Evolutionary conservation across 1,284 basidiomycete species (phyloP).

Genomic region (Tilletia horrida): DNA sequence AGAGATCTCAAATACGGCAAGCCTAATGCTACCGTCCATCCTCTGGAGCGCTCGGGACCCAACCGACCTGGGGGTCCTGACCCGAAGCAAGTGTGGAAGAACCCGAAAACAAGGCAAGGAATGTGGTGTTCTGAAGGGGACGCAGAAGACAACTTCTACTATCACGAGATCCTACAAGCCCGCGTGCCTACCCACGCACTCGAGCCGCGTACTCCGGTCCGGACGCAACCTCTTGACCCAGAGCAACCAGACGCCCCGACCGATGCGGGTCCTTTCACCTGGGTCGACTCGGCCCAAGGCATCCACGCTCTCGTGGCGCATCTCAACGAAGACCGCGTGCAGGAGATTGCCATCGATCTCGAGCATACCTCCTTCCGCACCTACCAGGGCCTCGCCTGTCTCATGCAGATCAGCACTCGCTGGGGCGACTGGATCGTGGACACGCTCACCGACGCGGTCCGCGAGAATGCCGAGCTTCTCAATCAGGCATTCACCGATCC

Average conservation of each 20-base stretch:
- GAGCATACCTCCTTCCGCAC: constrained; percentile 86
- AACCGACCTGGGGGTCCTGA: constrained; percentile 16
- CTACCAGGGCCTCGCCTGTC: constrained; percentile 81
- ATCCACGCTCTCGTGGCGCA: constrained; percentile 67
- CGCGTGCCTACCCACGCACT: constrained; percentile 24
- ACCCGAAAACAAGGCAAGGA: constrained; percentile 27
- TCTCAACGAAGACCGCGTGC: constrained; percentile 57
- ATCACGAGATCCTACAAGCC: constrained; percentile 44
- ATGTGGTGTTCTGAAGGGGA: constrained; percentile 52
- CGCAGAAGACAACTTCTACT: constrained; percentile 48
- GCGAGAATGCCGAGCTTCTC: constrained; percentile 68
- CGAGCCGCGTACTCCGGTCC: constrained; percentile 50
- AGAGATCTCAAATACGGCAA: constrained; percentile 43
- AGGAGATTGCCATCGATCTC: constrained; percentile 86
- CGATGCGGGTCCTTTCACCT: constrained; percentile 69
- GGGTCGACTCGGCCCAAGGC: constrained; percentile 65
- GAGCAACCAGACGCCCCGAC: constrained; percentile 59
- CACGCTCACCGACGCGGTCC: constrained; percentile 64
- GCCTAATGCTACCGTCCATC: constrained; percentile 36
- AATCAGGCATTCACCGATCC: constrained; percentile 75
- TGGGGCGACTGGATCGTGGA: constrained; percentile 85
- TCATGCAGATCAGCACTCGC: constrained; percentile 79
- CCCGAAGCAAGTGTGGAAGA: constrained; percentile 6
- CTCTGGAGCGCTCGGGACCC: neutral
- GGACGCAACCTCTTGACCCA: constrained; percentile 67